A percentile compares a stretch with the other conserved stretches of the same genome.
Evolutionary conservation across 2,329 filamentous ascomycete species (phyloP).

Genomic region (Graphiopsis chlorocephala): DNA sequence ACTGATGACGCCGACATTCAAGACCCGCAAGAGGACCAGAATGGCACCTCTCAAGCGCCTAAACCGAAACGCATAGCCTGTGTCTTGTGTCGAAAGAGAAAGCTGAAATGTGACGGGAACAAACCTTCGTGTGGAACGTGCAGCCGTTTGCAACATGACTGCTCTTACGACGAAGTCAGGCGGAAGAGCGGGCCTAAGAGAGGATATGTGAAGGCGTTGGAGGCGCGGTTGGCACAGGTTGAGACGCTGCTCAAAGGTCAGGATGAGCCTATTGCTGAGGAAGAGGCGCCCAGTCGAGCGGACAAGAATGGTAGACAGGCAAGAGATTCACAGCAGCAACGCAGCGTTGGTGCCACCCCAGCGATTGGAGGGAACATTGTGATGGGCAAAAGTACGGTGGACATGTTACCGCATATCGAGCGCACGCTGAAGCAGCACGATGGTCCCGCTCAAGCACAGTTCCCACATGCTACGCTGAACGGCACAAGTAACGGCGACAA

Average conservation of each 20-base stretch:
- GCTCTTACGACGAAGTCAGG: conserved; percentile 86
- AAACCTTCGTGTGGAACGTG: conserved; percentile 87
- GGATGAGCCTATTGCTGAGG: conserved; percentile 25
- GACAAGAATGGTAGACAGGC: background rate
- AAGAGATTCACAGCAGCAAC: background rate
- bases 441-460: background rate
- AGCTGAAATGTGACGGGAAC: conserved; percentile 82
- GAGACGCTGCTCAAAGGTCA: conserved; percentile 86
- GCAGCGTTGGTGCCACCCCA: conserved; percentile 19
- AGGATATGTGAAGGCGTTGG: conserved; percentile 90
- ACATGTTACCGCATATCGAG: conserved; percentile 17
- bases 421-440: background rate
- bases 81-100: conserved; percentile 88
- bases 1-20: background rate
- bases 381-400: conserved; percentile 16
- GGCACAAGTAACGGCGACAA: background rate
- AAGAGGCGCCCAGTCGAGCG: background rate
- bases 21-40: conserved; percentile 47
- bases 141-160: conserved; percentile 78
- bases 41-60: conserved; percentile 31
- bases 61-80: conserved; percentile 85
- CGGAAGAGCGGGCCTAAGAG: conserved; percentile 93
- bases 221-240: conserved; percentile 82
- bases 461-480: background rate
- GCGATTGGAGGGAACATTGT: conserved; percentile 22